phyloP scores from a whole-genome alignment of 108 stramenopile genomes.

The Licmophora abbreviata region DNA sequence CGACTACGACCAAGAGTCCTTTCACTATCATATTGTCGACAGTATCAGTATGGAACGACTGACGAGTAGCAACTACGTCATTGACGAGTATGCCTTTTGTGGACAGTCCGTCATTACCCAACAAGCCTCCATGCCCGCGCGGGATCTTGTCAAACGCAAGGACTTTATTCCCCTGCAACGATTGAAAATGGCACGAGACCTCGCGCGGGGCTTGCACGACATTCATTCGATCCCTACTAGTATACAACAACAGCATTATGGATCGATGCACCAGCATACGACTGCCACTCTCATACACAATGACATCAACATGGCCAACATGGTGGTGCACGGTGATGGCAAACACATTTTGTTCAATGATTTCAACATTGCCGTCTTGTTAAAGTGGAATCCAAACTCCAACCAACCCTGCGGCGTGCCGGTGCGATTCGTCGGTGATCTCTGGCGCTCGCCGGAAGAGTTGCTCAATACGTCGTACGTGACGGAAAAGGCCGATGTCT shows the following conservation, averaged over 20 bases:
- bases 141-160: slow-evolving; percentile 22
- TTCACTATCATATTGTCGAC: slow-evolving; percentile 47
- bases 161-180: slow-evolving; percentile 17
- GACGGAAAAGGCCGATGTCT: slow-evolving; percentile 60
- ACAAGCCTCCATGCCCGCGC: slow-evolving; percentile 25
- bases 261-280: slow-evolving; percentile 2
- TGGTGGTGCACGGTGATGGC: slow-evolving; percentile 8
- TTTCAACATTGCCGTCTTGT: slow-evolving; percentile 47
- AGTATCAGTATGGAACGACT: slow-evolving; percentile 63
- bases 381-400: slow-evolving; percentile 19
- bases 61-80: slow-evolving; percentile 37
- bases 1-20: slow-evolving; percentile 47
- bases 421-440: slow-evolving; percentile 19
- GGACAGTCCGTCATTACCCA: slow-evolving; percentile 54
- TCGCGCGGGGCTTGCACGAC: slow-evolving; percentile 51
- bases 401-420: slow-evolving; percentile 24
- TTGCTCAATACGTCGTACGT: slow-evolving; percentile 26
- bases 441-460: slow-evolving; percentile 53
- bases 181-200: slow-evolving; percentile 33
- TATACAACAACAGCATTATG: too few relatives aligned
- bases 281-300: slow-evolving; percentile 23
- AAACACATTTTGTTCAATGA: slow-evolving; percentile 44
- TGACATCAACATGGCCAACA: slow-evolving; percentile 51
- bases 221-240: slow-evolving; percentile 53
- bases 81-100: slow-evolving; percentile 55